Conservation (phyloP, 306 rosid genomes). For the Quercus gilva region DNA sequence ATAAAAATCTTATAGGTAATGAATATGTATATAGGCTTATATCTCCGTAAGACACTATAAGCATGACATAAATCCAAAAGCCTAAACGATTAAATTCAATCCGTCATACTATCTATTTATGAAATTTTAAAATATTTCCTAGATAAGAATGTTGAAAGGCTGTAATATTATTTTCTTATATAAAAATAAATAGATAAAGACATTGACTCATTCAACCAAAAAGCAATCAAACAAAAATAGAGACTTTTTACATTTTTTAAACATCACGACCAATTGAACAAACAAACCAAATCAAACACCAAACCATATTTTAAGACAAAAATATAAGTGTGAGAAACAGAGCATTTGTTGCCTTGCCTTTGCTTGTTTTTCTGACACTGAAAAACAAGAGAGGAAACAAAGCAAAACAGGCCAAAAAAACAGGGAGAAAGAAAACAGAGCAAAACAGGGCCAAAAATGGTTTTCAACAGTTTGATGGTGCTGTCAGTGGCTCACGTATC, state of each 20-base stretch:
- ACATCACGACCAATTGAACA: background rate
- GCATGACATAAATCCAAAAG: no score
- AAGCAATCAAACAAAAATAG: background rate
- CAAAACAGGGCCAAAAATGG: constrained; percentile 35
- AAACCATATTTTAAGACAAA: no score
- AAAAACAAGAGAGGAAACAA: background rate
- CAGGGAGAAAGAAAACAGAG: background rate
- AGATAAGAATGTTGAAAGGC: no score
- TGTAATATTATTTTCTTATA: no score
- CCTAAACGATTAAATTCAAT: no score
- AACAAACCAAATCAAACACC: background rate
- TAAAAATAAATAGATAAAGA: no score
- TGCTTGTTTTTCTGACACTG: background rate
- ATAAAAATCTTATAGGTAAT: no score
- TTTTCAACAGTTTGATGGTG: constrained; percentile 58
- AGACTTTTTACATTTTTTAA: background rate
- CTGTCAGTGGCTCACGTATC: constrained; percentile 65
- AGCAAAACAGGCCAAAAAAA: background rate
- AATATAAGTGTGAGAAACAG: background rate
- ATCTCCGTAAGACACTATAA: no score
- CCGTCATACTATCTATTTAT: no score
- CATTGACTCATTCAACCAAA: background rate
- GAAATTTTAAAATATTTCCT: no score
- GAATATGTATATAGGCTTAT: no score
- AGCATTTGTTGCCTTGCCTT: background rate